Evolutionary conservation across 2,329 filamentous ascomycete species (phyloP), one percentile per base, ranked within the genome.

Genomic region (Trichoderma atrobrunneum): DNA sequence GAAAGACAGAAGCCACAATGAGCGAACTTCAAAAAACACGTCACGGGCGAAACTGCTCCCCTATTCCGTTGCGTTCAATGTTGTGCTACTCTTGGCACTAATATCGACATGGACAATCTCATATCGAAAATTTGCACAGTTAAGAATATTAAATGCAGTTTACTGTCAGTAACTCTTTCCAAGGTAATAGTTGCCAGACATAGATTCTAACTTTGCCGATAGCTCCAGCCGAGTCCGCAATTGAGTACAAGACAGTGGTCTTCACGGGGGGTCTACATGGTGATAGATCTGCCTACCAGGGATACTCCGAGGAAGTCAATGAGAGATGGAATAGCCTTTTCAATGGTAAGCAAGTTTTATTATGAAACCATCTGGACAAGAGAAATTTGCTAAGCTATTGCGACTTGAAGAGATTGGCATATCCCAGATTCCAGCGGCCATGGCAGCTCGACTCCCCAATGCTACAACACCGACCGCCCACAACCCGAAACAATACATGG

Each of bases 251-350:
- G 75, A 84, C 80, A 7, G 80, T 85, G 4, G 83, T 85, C 63
- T 88, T 85, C 75, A 85, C 86, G 70, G 76, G 85, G 16, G 82
- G 82, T 28, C 81, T 83, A 0, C 79, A 84, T 28, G 81, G 84
- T 66, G 82, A 85, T 70, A 77, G 74, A n/a, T 85, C 85, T 0
- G 82, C 81, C 4, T 90, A 86, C 74, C 85, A 89, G 60, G 88
- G 88, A 21, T 85, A 82, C 32, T 86, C 87, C 0, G 82, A 84
- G 7, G 84, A 87, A 24, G 87, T 89, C 7, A 87, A 90, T 72
- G 81, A 82, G 64, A 85, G 84, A 16, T 90, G 88, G 88, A 84
- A 87, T 63, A 83, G 83, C 11, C 84, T 88, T 61, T 86, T 85
- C 36, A 61, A 72, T 36, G 60, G 75, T 76, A 68, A 16, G 70